Evolutionary conservation across 2,329 filamentous ascomycete species (phyloP).

Genomic region (Aspergillus pseudoterreus): DNA sequence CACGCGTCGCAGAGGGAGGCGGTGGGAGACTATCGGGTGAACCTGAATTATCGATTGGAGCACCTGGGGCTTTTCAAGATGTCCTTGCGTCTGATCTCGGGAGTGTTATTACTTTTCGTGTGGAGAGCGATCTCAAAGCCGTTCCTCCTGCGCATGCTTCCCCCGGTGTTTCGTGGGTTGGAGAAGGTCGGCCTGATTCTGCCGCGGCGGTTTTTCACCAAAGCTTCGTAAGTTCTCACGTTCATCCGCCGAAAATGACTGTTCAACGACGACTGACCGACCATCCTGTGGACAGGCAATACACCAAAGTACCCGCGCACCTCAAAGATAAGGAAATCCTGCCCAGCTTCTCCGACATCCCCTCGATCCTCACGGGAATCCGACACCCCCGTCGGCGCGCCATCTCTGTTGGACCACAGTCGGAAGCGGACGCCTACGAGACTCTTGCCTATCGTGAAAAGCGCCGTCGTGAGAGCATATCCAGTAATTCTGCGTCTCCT

Average conservation of each 20-base stretch:
- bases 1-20: conserved; percentile 56
- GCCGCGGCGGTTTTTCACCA: conserved; percentile 85
- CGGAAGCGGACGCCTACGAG: conserved; percentile 93
- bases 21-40: background rate
- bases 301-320: conserved; percentile 73
- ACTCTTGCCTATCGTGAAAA: conserved; percentile 85
- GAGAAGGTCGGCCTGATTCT: conserved; percentile 75
- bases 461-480: conserved; percentile 57
- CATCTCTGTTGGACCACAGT: conserved; percentile 89
- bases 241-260: background rate
- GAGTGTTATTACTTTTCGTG: conserved; percentile 77
- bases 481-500: conserved; percentile 17
- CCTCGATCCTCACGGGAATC: conserved; percentile 75
- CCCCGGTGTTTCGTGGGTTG: conserved; percentile 81
- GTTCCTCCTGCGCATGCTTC: conserved; percentile 68
- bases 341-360: conserved; percentile 82
- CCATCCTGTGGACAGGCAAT: conserved; percentile 40
- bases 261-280: background rate
- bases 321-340: conserved; percentile 82
- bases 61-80: conserved; percentile 64
- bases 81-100: conserved; percentile 66
- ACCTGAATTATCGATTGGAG: conserved; percentile 54
- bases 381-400: conserved; percentile 74
- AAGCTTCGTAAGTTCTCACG: conserved; percentile 60
- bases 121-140: conserved; percentile 93